These are phyloP conservation scores for Penicillium cinerascens DNA, from an alignment of 495 filamentous ascomycete species.

Conservation along the genomic window DNA sequence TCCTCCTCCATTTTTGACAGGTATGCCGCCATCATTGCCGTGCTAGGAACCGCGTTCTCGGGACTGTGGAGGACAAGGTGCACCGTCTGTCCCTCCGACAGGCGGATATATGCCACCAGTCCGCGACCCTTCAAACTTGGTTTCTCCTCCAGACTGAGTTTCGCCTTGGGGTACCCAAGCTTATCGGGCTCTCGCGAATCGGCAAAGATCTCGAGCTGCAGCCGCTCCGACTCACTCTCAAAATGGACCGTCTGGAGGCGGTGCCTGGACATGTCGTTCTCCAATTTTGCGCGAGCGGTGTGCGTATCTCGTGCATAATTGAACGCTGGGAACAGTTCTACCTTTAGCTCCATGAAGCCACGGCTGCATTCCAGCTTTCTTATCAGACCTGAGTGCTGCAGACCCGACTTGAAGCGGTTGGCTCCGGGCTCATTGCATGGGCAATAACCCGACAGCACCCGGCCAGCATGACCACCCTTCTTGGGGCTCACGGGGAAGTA, in stretches of 20 bases:
- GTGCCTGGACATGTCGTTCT: slow-evolving; percentile 28
- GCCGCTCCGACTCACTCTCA: slow-evolving; percentile 49
- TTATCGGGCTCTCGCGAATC: slow-evolving; percentile 53
- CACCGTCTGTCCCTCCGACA: slow-evolving; percentile 62
- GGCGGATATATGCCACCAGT: slow-evolving; percentile 51
- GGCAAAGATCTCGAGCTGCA: slow-evolving; percentile 63
- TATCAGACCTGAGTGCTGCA: slow-evolving; percentile 49
- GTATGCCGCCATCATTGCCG: slow-evolving; percentile 48
- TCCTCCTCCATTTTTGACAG: slow-evolving; percentile 59
- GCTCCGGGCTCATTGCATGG: slow-evolving; percentile 30
- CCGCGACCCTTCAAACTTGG: slow-evolving; percentile 55
- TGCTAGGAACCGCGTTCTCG: slow-evolving; percentile 39
- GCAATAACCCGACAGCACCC: slow-evolving; percentile 36
- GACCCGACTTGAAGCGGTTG: slow-evolving; percentile 40
- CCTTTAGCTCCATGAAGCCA: slow-evolving; percentile 55
- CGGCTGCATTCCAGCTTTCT: slow-evolving; percentile 66
- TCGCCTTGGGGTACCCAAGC: slow-evolving; percentile 41
- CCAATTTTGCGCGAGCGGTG: slow-evolving; percentile 29
- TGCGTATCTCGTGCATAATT: slow-evolving; percentile 61
- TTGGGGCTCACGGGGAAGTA: slow-evolving; percentile 57
- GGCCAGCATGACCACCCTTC: slow-evolving; percentile 19
- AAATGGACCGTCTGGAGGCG: slow-evolving; percentile 61
- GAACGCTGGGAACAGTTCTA: slow-evolving; percentile 69
- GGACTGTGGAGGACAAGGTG: slow-evolving; percentile 60
- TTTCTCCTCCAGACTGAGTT: slow-evolving; percentile 49